Conservation (phyloP, 148 eudicot genomes). For the Cornus controversa region DNA sequence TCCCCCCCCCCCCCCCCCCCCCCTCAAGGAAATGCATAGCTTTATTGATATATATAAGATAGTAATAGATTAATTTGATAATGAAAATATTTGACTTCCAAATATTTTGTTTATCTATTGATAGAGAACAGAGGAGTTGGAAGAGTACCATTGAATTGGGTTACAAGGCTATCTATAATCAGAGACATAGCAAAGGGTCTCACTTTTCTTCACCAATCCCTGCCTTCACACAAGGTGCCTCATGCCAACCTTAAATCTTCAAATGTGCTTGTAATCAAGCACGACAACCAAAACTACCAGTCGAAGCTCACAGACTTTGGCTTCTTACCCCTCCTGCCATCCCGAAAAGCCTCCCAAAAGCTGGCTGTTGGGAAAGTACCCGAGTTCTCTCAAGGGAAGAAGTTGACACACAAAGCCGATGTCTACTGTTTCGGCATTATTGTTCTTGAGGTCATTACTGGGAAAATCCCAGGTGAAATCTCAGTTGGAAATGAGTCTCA, state of each 20-base stretch:
- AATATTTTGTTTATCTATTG: background rate
- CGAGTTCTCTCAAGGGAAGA: slow-evolving; percentile 27
- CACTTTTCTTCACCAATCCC: slow-evolving; percentile 28
- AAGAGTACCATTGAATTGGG: slow-evolving; percentile 41
- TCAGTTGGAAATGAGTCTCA: background rate
- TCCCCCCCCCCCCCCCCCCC: too few relatives aligned
- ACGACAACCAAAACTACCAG: slow-evolving; percentile 13
- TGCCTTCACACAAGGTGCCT: slow-evolving; percentile 31
- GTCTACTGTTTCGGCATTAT: slow-evolving; percentile 47
- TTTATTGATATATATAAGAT: background rate
- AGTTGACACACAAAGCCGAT: slow-evolving; percentile 34
- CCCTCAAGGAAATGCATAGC: background rate
- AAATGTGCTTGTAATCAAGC: slow-evolving; percentile 32
- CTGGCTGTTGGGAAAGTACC: slow-evolving; percentile 33
- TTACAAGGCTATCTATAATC: slow-evolving; percentile 39
- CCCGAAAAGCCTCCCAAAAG: slow-evolving; percentile 19
- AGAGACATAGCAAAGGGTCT: slow-evolving; percentile 40
- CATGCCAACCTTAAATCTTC: slow-evolving; percentile 59
- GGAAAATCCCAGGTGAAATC: slow-evolving; percentile 28
- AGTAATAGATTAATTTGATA: background rate
- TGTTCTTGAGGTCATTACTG: slow-evolving; percentile 45
- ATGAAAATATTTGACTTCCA: background rate
- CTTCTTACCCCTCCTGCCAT: slow-evolving; percentile 27
- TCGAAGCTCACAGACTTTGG: slow-evolving; percentile 47
- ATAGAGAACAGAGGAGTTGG: slow-evolving; percentile 41